Conservation (phyloP, 306 rosid genomes). For the Geum urbanum region DNA sequence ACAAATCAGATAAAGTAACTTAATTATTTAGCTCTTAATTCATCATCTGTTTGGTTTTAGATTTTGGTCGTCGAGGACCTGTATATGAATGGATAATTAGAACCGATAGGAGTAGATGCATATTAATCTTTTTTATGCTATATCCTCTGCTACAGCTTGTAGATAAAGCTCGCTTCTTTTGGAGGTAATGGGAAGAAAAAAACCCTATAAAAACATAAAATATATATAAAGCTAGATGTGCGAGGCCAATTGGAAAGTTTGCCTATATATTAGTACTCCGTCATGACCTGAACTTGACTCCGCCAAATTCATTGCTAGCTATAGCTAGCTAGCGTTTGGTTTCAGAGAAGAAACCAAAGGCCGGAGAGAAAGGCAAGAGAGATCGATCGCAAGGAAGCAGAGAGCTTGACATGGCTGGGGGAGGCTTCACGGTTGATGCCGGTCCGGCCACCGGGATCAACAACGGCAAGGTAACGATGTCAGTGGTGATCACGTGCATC, state of each 20-base stretch:
- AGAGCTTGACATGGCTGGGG: constrained; percentile 45
- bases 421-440: constrained; percentile 36
- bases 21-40: no score
- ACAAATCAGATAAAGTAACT: no score
- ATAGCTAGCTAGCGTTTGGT: constrained; percentile 3
- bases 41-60: no score
- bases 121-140: no score
- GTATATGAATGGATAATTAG: no score
- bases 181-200: not conserved
- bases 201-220: not conserved
- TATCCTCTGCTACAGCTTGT: not conserved
- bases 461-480: constrained; percentile 45
- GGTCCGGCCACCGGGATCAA: constrained; percentile 22
- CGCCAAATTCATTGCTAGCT: not conserved
- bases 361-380: no score
- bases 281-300: not conserved
- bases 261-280: not conserved
- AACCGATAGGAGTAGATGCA: no score
- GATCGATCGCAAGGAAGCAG: not conserved
- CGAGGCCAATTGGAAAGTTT: not conserved
- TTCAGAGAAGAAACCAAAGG: not conserved
- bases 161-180: not conserved
- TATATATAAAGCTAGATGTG: not conserved
- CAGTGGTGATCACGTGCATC: constrained; percentile 57
- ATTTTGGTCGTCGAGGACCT: no score